A percentile compares a stretch with the other conserved stretches of the same genome.
phyloP scores from a whole-genome alignment of 192 early-diverging fungal species.

The Coemansia erecta region DNA sequence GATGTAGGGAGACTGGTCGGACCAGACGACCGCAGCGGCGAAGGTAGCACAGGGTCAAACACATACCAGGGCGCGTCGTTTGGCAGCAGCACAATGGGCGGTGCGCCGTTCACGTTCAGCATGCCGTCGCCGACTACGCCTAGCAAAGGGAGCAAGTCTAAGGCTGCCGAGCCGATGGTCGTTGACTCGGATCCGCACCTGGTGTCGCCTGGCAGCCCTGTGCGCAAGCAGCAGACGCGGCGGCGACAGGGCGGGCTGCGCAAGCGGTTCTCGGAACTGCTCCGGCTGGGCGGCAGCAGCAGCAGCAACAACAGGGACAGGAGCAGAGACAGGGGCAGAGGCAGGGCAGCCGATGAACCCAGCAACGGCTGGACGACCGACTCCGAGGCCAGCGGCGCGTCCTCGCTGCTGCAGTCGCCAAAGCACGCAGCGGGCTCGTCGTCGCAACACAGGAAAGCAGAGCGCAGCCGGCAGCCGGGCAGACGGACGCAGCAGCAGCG shows the following conservation, averaged over 20 bases:
- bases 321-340: neutral
- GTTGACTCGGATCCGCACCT: slow-evolving; percentile 25
- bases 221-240: slow-evolving; percentile 22
- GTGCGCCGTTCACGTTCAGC: slow-evolving; percentile 37
- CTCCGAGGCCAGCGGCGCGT: slow-evolving; percentile 19
- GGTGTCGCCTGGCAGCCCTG: slow-evolving; percentile 31
- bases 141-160: neutral
- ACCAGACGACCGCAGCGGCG: neutral
- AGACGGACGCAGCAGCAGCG: neutral
- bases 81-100: slow-evolving; percentile 10
- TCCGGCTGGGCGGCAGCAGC: slow-evolving; percentile 7
- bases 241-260: slow-evolving; percentile 6
- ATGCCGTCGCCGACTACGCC: slow-evolving; percentile 20
- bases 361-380: neutral
- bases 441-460: neutral
- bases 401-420: slow-evolving; percentile 3
- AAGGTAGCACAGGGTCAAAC: no score
- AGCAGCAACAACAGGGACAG: slow-evolving; percentile 6
- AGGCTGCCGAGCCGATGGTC: slow-evolving; percentile 6
- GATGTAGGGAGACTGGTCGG: no score
- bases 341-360: no score
- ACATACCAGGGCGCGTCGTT: no score
- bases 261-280: neutral
- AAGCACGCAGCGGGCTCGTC: neutral
- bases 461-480: neutral